A percentile compares a stretch with the other conserved stretches of the same genome.
phyloP scores from a whole-genome alignment of 2,329 filamentous ascomycete species.

The Aspergillus japonicus region DNA sequence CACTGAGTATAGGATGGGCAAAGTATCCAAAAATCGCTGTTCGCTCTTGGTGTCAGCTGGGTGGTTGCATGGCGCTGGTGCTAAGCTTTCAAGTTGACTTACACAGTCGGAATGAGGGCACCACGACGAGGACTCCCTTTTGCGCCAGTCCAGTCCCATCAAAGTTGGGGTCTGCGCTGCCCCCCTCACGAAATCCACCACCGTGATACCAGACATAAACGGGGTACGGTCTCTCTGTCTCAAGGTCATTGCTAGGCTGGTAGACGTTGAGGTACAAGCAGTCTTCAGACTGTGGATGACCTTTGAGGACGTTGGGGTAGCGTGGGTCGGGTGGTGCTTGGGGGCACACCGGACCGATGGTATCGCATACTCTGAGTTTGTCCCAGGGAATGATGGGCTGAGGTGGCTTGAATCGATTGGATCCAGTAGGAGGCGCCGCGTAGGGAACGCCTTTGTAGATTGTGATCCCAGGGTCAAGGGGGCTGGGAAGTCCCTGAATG shows the following conservation, averaged over 20 bases:
- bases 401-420: conserved; percentile 10
- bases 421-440: conserved; percentile 8
- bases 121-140: conserved; percentile 22
- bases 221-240: conserved; percentile 17
- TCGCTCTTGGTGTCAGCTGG: too few relatives aligned
- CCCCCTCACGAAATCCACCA: conserved; percentile 16
- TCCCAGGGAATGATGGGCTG: conserved; percentile 5
- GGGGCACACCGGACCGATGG: conserved; percentile 24
- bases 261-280: conserved; percentile 25
- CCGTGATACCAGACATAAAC: conserved; percentile 21
- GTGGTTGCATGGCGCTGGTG: too few relatives aligned
- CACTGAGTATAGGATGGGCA: conserved; percentile 26
- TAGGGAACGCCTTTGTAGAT: conserved; percentile 28
- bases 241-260: conserved; percentile 20
- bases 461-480: too few relatives aligned
- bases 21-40: conserved; percentile 27
- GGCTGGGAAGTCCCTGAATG: too few relatives aligned
- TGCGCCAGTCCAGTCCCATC: conserved; percentile 20
- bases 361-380: conserved; percentile 11
- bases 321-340: conserved; percentile 17
- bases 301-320: conserved; percentile 30
- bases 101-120: conserved; percentile 32
- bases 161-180: conserved; percentile 17
- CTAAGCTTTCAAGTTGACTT: too few relatives aligned
- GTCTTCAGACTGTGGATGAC: conserved; percentile 27